Conservation (phyloP, 2,329 filamentous ascomycete genomes). For the Alternaria conjuncta region DNA sequence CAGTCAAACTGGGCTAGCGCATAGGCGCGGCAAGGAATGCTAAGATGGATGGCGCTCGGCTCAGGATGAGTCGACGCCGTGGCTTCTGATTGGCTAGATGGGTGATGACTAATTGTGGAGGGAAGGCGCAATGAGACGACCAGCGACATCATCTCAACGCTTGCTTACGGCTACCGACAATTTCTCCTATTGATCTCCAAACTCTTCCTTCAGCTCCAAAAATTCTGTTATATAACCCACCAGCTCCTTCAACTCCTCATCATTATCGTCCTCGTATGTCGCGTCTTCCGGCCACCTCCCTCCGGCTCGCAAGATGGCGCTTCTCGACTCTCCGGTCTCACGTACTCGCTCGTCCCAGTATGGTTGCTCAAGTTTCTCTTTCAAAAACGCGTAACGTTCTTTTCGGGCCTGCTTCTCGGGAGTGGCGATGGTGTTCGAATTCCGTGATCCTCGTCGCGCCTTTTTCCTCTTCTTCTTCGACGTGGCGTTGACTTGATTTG, state of each 20-base stretch:
- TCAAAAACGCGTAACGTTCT: background rate
- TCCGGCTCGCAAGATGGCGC: background rate
- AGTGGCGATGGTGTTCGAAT: background rate
- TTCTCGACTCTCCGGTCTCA: background rate
- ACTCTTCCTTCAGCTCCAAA: background rate
- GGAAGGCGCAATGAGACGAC: background rate
- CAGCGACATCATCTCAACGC: background rate
- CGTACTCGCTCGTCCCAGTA: background rate
- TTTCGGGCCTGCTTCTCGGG: background rate
- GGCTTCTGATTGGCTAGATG: slow-evolving; percentile 11
- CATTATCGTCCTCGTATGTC: background rate
- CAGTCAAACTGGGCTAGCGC: too few relatives aligned
- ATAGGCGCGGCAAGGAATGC: too few relatives aligned
- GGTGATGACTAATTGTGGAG: background rate
- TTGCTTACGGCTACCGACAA: background rate
- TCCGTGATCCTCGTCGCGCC: background rate
- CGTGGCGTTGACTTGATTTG: background rate
- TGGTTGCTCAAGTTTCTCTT: background rate
- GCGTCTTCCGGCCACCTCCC: background rate
- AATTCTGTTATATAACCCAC: background rate
- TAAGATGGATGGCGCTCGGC: background rate
- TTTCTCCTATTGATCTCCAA: background rate
- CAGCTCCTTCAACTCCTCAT: background rate
- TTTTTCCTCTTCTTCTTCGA: background rate
- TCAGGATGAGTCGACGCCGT: slow-evolving; percentile 23